A percentile compares a stretch with the other conserved stretches of the same genome.
These are phyloP conservation scores for Ambispora gerdemannii DNA, from an alignment of 192 early-diverging fungal genomes.

Conservation along the genomic window DNA sequence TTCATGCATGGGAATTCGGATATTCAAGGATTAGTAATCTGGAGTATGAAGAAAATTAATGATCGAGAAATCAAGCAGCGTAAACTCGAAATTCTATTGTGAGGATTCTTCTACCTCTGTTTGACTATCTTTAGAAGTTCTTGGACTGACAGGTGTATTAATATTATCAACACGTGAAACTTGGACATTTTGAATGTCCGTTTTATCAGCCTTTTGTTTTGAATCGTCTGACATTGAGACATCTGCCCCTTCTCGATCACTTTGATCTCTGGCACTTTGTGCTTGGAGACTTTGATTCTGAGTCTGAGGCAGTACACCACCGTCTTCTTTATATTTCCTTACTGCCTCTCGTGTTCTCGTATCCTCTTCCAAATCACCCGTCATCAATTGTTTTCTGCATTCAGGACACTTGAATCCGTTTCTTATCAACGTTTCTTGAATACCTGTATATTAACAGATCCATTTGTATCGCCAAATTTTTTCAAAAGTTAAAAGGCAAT, in stretches of 20 bases:
- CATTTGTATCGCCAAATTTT: neutral
- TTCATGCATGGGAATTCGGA: neutral
- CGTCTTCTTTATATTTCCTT: conserved; percentile 48
- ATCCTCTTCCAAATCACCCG: conserved; percentile 56
- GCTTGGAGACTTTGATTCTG: no score
- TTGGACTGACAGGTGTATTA: neutral
- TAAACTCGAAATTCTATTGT: no score
- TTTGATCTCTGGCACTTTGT: no score
- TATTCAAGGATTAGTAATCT: neutral
- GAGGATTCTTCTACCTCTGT: neutral
- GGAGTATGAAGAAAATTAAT: no score
- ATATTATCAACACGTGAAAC: neutral
- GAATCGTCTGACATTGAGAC: conserved; percentile 1
- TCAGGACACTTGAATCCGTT: conserved; percentile 56
- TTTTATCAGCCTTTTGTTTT: neutral
- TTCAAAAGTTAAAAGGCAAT: neutral
- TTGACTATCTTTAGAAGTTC: neutral
- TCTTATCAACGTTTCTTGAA: conserved; percentile 39
- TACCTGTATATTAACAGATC: conserved; percentile 32
- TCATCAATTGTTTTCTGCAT: conserved; percentile 47
- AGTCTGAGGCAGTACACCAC: conserved; percentile 44
- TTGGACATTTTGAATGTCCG: neutral
- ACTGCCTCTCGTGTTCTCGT: conserved; percentile 49
- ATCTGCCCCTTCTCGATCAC: neutral
- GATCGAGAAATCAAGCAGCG: no score